Evolutionary conservation across 2,329 filamentous ascomycete species (phyloP).

Genomic region (Aspergillus latus): DNA sequence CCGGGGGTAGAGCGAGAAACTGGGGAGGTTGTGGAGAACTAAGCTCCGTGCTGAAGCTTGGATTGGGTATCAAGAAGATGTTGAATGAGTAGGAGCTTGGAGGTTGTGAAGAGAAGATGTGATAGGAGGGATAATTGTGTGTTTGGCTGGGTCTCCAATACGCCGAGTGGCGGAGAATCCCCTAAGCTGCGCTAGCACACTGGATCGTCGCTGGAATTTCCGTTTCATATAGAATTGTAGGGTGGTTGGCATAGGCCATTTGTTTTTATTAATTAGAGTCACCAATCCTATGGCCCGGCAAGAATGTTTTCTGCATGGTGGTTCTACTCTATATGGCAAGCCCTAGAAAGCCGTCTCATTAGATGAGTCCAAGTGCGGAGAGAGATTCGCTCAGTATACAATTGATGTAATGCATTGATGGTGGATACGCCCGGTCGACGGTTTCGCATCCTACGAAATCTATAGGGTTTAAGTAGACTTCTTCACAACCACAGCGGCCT

Average conservation of each 20-base stretch:
- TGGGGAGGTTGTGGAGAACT: conserved; percentile 2
- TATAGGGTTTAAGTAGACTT: conserved; percentile 24
- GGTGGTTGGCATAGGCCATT: background rate
- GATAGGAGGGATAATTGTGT: conserved; percentile 23
- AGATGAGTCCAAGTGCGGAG: background rate
- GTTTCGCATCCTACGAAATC: conserved; percentile 1
- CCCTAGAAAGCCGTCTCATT: background rate
- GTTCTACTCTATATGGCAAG: background rate
- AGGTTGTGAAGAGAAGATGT: background rate
- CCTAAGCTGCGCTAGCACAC: conserved; percentile 5
- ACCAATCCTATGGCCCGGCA: background rate
- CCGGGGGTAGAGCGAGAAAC: background rate
- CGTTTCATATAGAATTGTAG: background rate
- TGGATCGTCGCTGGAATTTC: conserved; percentile 9
- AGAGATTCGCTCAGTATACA: background rate
- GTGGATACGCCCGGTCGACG: background rate
- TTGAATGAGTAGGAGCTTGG: background rate
- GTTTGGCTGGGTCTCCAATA: background rate
- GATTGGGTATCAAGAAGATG: background rate
- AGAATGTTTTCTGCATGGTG: background rate
- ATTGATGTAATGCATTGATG: background rate
- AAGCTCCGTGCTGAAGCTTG: conserved; percentile 9
- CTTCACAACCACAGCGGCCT: conserved; percentile 38
- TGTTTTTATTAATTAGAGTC: background rate
- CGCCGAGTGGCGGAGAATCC: conserved; percentile 23